Evolutionary conservation across 192 early-diverging fungal species (phyloP).

Genomic region (Linnemannia zychae): DNA sequence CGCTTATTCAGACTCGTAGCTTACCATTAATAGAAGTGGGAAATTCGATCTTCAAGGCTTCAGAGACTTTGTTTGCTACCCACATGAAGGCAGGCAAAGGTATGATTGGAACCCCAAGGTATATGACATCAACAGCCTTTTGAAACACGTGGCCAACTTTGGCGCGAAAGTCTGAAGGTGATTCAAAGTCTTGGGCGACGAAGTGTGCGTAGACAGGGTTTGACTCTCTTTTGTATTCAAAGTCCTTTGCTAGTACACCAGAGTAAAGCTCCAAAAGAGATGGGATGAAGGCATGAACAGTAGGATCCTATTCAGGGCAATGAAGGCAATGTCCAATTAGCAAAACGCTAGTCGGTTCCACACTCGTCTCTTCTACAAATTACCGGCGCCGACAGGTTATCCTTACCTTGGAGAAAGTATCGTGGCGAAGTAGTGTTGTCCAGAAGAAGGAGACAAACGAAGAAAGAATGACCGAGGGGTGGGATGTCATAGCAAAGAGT

Average conservation of each 20-base stretch:
- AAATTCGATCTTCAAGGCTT: constrained; percentile 17
- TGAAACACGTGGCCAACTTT: constrained; percentile 23
- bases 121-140: constrained; percentile 53
- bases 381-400: no score
- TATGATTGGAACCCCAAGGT: constrained; percentile 39
- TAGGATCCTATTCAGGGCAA: constrained; percentile 16
- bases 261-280: constrained; percentile 39
- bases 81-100: constrained; percentile 42
- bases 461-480: constrained; percentile 43
- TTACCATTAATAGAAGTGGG: neutral
- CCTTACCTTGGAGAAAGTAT: constrained; percentile 47
- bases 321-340: neutral
- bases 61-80: constrained; percentile 42
- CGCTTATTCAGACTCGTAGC: no score
- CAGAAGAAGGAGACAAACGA: constrained; percentile 44
- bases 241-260: constrained; percentile 24
- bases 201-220: constrained; percentile 42
- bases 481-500: constrained; percentile 44
- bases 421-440: constrained; percentile 40
- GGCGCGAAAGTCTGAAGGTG: constrained; percentile 21
- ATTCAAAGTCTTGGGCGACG: constrained; percentile 45
- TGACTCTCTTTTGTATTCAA: constrained; percentile 22
- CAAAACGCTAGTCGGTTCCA: neutral
- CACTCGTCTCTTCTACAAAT: neutral
- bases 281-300: constrained; percentile 30